These are phyloP conservation scores for Antrodiella citrinella DNA, from an alignment of 768 basidiomycete species.

Conservation along the genomic window DNA sequence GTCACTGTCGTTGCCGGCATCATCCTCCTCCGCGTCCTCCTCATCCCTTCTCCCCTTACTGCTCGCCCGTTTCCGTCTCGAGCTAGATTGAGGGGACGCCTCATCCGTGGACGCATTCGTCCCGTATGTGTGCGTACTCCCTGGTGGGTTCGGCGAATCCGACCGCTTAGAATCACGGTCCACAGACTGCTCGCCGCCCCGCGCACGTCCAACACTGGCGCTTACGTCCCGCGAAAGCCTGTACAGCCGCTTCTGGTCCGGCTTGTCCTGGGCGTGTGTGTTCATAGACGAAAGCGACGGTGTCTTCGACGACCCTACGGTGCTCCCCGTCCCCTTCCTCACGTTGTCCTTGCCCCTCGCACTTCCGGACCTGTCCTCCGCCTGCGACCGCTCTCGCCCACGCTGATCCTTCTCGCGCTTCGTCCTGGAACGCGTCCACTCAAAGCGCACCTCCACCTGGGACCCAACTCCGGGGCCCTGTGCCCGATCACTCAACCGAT, in stretches of 20 bases:
- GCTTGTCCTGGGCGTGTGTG: background rate
- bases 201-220: constrained; percentile 2
- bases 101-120: constrained; percentile 11
- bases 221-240: constrained; percentile 6
- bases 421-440: constrained; percentile 59
- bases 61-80: background rate
- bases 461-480: background rate
- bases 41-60: background rate
- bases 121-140: constrained; percentile 1
- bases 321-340: background rate
- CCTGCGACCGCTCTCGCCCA: background rate
- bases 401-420: constrained; percentile 9
- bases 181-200: background rate
- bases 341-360: constrained; percentile 12
- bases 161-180: constrained; percentile 19
- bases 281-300: constrained; percentile 9
- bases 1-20: constrained; percentile 77
- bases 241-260: background rate
- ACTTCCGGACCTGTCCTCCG: constrained; percentile 5
- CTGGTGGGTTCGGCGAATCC: constrained; percentile 9
- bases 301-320: constrained; percentile 4
- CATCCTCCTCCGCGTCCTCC: constrained; percentile 17
- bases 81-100: constrained; percentile 4
- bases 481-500: constrained; percentile 23
- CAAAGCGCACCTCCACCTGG: constrained; percentile 63